phyloP scores from a whole-genome alignment of 2,329 filamentous ascomycete species.

The Orbilia quercus region DNA sequence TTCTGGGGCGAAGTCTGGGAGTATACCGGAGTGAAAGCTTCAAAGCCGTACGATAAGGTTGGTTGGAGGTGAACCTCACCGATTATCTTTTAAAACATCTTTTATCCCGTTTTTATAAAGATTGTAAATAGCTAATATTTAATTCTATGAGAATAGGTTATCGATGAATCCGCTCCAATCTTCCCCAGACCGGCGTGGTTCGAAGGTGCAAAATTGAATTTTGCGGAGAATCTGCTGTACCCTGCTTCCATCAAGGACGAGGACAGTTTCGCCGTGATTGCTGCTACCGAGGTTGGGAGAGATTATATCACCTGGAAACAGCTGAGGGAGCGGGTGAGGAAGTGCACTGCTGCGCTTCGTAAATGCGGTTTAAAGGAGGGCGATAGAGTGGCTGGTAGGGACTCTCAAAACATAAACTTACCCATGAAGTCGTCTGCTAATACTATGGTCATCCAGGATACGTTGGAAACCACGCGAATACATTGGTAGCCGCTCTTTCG shows the following conservation, averaged over 20 bases:
- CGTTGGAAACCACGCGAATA: slow-evolving; percentile 88
- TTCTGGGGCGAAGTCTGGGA: slow-evolving; percentile 92
- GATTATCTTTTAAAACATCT: not conserved
- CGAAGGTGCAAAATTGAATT: slow-evolving; percentile 81
- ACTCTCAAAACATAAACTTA: not conserved
- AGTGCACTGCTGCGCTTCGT: slow-evolving; percentile 76
- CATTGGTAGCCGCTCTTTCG: slow-evolving; percentile 87
- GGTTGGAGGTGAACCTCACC: slow-evolving; percentile 59
- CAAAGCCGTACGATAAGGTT: slow-evolving; percentile 72
- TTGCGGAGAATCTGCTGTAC: slow-evolving; percentile 93
- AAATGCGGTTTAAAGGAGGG: slow-evolving; percentile 64
- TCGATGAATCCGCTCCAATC: slow-evolving; percentile 75
- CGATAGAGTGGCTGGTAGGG: slow-evolving; percentile 71
- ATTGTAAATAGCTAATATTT: slow-evolving; percentile 11
- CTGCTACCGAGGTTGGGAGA: slow-evolving; percentile 77
- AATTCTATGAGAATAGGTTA: slow-evolving; percentile 71
- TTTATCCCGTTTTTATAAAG: slow-evolving; percentile 19
- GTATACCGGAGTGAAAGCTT: slow-evolving; percentile 79
- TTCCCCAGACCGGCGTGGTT: slow-evolving; percentile 92
- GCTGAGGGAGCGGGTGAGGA: slow-evolving; percentile 79
- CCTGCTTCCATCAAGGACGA: slow-evolving; percentile 72
- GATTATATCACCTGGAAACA: slow-evolving; percentile 80
- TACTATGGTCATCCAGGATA: slow-evolving; percentile 69
- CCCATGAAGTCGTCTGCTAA: not conserved
- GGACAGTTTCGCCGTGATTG: slow-evolving; percentile 77